Evolutionary conservation across 2,329 filamentous ascomycete genomes (phyloP).

Genomic region (Penicillium sp.): DNA sequence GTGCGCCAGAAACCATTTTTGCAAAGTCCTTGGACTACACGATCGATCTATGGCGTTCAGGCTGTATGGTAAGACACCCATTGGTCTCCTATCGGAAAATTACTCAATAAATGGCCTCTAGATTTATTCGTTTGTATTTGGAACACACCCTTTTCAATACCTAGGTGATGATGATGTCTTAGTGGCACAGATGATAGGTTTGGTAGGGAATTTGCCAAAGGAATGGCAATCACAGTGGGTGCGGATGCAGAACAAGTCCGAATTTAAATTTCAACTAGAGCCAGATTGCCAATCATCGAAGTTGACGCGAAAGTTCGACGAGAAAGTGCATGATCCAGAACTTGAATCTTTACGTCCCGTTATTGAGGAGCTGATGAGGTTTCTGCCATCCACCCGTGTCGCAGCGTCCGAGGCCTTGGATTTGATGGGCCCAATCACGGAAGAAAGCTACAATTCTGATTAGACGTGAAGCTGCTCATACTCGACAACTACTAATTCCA

Average conservation of each 20-base stretch:
- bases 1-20: slow-evolving; percentile 30
- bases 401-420: background rate
- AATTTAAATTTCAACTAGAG: background rate
- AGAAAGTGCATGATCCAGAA: slow-evolving; percentile 13
- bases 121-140: slow-evolving; percentile 23
- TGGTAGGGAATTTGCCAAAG: slow-evolving; percentile 19
- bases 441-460: background rate
- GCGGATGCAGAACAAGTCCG: slow-evolving; percentile 9
- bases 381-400: background rate
- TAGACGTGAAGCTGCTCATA: background rate
- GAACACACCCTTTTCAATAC: slow-evolving; percentile 17
- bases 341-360: slow-evolving; percentile 18
- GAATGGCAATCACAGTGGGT: slow-evolving; percentile 21
- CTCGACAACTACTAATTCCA: too few relatives aligned
- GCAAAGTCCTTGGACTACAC: slow-evolving; percentile 25
- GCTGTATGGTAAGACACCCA: slow-evolving; percentile 21
- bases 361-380: slow-evolving; percentile 2
- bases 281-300: background rate
- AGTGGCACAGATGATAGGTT: slow-evolving; percentile 21
- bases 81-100: background rate
- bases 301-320: slow-evolving; percentile 15
- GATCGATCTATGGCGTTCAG: slow-evolving; percentile 31
- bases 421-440: background rate
- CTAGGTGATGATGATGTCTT: slow-evolving; percentile 16
- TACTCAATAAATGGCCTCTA: slow-evolving; percentile 3